These are phyloP conservation scores for Fusarium citri DNA, from an alignment of 2,329 filamentous ascomycete species.

Conservation along the genomic window DNA sequence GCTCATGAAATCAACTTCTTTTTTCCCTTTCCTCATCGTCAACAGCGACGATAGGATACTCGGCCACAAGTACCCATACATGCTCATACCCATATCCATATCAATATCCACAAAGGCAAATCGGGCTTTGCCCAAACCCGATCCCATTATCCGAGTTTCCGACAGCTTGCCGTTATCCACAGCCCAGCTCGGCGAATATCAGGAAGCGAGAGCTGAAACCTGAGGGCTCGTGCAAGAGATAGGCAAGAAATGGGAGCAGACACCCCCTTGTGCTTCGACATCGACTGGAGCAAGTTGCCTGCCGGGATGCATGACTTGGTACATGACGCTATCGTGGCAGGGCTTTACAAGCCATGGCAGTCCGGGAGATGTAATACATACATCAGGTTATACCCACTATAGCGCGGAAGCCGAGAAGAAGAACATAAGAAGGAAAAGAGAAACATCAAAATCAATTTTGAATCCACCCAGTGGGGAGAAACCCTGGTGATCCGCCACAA, in stretches of 20 bases:
- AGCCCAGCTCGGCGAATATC: conserved; percentile 2
- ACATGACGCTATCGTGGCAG: not conserved
- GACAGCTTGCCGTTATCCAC: conserved; percentile 6
- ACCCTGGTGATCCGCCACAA: conserved; percentile 32
- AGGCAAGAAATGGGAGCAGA: conserved; percentile 3
- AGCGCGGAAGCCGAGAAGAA: conserved; percentile 7
- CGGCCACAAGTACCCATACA: not conserved
- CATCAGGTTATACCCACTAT: conserved; percentile 3
- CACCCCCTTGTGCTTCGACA: not conserved
- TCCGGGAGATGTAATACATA: not conserved
- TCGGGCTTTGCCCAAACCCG: conserved; percentile 1
- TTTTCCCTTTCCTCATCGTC: not conserved
- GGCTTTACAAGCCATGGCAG: conserved; percentile 15
- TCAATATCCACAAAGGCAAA: not conserved
- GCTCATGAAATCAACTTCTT: not conserved
- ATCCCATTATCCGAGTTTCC: conserved; percentile 19
- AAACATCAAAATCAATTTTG: not conserved
- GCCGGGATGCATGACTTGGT: conserved; percentile 14
- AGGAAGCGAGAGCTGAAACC: conserved; percentile 33
- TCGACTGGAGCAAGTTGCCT: conserved; percentile 9
- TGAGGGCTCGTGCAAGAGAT: conserved; percentile 2
- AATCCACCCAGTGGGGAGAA: conserved; percentile 12
- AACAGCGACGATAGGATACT: conserved; percentile 1
- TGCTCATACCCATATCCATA: not conserved
- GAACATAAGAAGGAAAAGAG: not conserved